Evolutionary conservation across 164 flowering plant species (phyloP), one percentile per base, ranked within the genome.

Genomic region (Taxillus chinensis): DNA sequence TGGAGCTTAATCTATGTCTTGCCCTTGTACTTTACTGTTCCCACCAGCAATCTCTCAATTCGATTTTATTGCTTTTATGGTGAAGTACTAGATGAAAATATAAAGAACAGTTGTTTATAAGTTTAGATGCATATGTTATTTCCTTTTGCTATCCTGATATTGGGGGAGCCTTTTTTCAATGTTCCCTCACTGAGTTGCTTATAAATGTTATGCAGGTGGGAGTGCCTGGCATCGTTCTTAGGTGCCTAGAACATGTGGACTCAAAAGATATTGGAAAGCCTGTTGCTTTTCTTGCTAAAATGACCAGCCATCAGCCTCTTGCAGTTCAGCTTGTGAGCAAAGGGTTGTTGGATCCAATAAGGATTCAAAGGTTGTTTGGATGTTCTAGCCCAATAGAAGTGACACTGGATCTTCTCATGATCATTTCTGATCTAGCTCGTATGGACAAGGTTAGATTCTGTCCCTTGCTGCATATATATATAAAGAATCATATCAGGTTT

Each of bases 271-370:
- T 71, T 1, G 96, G 85, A 67, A 80, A 77, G 71, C 86, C 87
- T 45, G 88, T 95, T 62, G 97, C 97, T 45, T 84, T 95, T 67
- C 74, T 95, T 62, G 99, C 96, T n/a, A 91, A 91, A 76, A 83
- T 91, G 90, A 64, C 76, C 39, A 72, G 79, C 53, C 80, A 81
- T 66, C 75, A 73, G 45, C 81, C 85, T 43, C 80, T 95, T 50
- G 95, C 90, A 5, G 70, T 77, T 66, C 93, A 91, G 62, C 91
- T 95, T 75, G 79, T 89, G 39, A 74, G 77, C 45, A 86, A 86
- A 67, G 97, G 99, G 62, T 72, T 95, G 69, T 68, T 91, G 80
- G 87, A 91, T 54, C 79, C 87, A 59, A 74, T 71, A 57, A 73
- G 83, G 71, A 68, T 84, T 77, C 76, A 73, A 67, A 81, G 72